Evolutionary conservation across 352 stramenopile genomes (phyloP).

Genomic region (Phytophthora palmivora): DNA sequence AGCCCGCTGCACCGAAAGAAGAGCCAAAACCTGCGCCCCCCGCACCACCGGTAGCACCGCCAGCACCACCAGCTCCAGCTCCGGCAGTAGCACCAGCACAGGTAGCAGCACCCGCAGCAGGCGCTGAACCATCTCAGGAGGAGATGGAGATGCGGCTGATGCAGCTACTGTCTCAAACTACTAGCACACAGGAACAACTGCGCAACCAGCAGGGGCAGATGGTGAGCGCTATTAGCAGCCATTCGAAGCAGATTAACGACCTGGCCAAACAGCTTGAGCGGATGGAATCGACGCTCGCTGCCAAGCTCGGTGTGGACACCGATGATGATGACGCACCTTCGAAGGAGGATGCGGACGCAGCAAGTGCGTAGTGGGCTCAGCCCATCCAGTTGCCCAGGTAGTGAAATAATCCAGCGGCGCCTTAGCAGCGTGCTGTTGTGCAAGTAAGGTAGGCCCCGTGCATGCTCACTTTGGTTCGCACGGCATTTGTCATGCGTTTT

Average conservation of each 20-base stretch:
- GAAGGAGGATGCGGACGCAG: constrained; percentile 36
- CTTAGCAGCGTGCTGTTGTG: constrained; percentile 29
- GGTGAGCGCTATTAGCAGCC: constrained; percentile 78
- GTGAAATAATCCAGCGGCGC: constrained; percentile 36
- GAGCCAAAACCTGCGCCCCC: constrained; percentile 15
- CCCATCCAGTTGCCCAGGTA: constrained; percentile 33
- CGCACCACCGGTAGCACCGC: constrained; percentile 16
- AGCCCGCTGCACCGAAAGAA: constrained; percentile 24
- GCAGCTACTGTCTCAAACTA: constrained; percentile 86
- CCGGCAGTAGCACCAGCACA: constrained; percentile 3
- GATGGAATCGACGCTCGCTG: constrained; percentile 80
- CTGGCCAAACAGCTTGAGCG: constrained; percentile 85
- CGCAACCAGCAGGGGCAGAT: constrained; percentile 87
- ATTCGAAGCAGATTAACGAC: constrained; percentile 86
- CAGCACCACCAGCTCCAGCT: constrained; percentile 15
- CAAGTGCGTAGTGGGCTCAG: constrained; percentile 37
- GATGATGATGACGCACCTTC: constrained; percentile 24
- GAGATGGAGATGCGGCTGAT: constrained; percentile 85
- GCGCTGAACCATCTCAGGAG: constrained; percentile 42
- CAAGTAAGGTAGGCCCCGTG: constrained; percentile 34
- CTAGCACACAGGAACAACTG: constrained; percentile 85
- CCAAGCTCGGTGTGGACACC: constrained; percentile 55
- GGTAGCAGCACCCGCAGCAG: constrained; percentile 14
- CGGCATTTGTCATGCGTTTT: constrained; percentile 31
- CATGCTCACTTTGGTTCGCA: constrained; percentile 24